Evolutionary conservation across 768 basidiomycete species (phyloP).

Genomic region (Epithele typhae): DNA sequence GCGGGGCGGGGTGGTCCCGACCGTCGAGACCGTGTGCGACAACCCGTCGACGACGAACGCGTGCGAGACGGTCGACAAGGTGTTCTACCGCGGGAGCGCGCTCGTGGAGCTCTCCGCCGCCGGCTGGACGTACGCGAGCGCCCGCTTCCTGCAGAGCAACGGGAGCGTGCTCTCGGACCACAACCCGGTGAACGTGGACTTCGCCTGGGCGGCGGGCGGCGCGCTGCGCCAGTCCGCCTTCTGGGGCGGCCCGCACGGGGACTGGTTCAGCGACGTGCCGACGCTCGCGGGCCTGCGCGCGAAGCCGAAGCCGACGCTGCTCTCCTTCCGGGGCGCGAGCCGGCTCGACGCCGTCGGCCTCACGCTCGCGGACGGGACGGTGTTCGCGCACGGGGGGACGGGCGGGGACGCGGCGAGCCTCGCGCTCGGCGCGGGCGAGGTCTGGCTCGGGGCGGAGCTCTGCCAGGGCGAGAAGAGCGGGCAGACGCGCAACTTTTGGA

Average conservation of each 20-base stretch:
- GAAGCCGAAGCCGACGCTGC: neutral
- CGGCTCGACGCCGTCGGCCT: conserved; percentile 4
- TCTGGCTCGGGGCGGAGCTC: neutral
- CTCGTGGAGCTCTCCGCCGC: neutral
- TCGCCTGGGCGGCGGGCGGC: neutral
- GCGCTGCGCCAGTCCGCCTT: conserved; percentile 5
- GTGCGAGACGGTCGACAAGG: conserved; percentile 8
- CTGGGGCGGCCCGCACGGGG: conserved; percentile 5
- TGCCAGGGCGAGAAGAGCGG: conserved; percentile 3
- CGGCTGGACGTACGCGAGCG: neutral
- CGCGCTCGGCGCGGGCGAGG: neutral
- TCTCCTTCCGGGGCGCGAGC: conserved; percentile 3
- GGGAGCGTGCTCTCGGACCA: conserved; percentile 4
- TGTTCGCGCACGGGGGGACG: conserved; percentile 1
- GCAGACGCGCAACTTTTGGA: conserved; percentile 7
- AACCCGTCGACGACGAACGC: conserved; percentile 1
- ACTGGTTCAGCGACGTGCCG: conserved; percentile 5
- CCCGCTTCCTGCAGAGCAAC: conserved; percentile 1
- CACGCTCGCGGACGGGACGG: conserved; percentile 1
- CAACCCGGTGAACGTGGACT: conserved; percentile 4
- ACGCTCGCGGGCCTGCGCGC: neutral
- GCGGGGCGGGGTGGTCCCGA: neutral
- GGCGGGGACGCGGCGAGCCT: neutral
- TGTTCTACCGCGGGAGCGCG: neutral
- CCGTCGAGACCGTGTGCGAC: conserved; percentile 1